Percentiles rank a stretch among this genome's conserved stretches.
Evolutionary conservation across 441 rosid genomes (phyloP).

Genomic region (Geranium incanum): DNA sequence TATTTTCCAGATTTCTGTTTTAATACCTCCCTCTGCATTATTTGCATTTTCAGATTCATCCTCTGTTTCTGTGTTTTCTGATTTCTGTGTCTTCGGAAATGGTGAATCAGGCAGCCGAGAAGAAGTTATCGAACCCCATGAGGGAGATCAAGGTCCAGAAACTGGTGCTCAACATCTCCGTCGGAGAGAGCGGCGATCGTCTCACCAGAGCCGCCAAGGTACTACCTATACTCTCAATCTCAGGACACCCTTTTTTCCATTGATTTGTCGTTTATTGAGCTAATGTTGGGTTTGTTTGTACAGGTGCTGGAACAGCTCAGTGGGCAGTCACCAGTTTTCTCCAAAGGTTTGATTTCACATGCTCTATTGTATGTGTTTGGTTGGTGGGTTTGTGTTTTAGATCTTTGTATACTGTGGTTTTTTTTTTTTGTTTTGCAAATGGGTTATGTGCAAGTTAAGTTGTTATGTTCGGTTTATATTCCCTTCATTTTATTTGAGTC

Average conservation of each 20-base stretch:
- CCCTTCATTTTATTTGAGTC: too few relatives aligned
- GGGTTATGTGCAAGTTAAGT: too few relatives aligned
- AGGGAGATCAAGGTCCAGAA: slow-evolving; percentile 89
- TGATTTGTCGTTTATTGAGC: not conserved
- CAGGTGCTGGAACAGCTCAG: slow-evolving; percentile 54
- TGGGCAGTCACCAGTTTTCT: too few relatives aligned
- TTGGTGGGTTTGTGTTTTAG: too few relatives aligned
- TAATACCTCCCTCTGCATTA: not conserved
- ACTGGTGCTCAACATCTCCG: slow-evolving; percentile 79
- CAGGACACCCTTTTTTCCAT: not conserved
- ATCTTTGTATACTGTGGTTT: too few relatives aligned
- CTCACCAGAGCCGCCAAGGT: slow-evolving; percentile 83
- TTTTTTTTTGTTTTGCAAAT: too few relatives aligned
- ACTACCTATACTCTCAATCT: slow-evolving; percentile 9
- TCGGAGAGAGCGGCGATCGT: slow-evolving; percentile 93
- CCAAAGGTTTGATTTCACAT: slow-evolving; percentile 10
- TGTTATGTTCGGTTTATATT: too few relatives aligned
- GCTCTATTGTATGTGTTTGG: too few relatives aligned
- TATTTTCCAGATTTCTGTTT: not conserved
- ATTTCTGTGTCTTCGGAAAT: not conserved
- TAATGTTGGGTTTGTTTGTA: slow-evolving; percentile 18
- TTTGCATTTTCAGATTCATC: not conserved
- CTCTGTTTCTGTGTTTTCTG: not conserved
- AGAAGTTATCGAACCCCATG: slow-evolving; percentile 85
- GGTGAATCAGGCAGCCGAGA: slow-evolving; percentile 63